These are phyloP conservation scores for Fusarium bulbicola DNA, from an alignment of 2,329 filamentous ascomycete species.

Conservation along the genomic window DNA sequence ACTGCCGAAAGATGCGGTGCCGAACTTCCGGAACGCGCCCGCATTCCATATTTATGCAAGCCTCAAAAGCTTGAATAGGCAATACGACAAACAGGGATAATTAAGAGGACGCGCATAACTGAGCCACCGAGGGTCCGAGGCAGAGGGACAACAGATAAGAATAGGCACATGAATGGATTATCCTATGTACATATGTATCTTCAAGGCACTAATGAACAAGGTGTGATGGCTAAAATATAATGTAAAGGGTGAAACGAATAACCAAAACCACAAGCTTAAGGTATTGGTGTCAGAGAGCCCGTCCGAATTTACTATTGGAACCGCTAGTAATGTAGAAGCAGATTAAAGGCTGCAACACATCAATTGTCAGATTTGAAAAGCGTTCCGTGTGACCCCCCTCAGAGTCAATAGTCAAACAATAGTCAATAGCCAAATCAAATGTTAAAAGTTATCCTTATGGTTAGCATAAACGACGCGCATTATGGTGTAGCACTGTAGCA, in stretches of 20 bases:
- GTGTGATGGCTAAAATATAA: conserved; percentile 32
- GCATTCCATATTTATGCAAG: conserved; percentile 20
- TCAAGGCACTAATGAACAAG: neutral
- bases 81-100: neutral
- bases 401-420: too few relatives aligned
- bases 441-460: neutral
- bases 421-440: neutral
- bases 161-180: neutral
- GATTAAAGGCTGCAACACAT: conserved; percentile 63
- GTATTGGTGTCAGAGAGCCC: conserved; percentile 70
- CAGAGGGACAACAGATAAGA: neutral
- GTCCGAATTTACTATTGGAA: conserved; percentile 63
- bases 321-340: conserved; percentile 62
- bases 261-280: conserved; percentile 58
- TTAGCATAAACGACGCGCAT: conserved; percentile 12
- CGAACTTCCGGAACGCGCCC: conserved; percentile 42
- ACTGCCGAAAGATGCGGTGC: conserved; percentile 37
- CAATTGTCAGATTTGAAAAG: conserved; percentile 56
- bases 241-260: conserved; percentile 74
- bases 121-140: neutral
- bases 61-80: neutral
- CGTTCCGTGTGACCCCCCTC: conserved; percentile 37
- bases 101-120: neutral
- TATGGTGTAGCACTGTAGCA: neutral
- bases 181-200: too few relatives aligned